Evolutionary conservation across 495 filamentous ascomycete species (phyloP).

Genomic region (Podospora anserina): DNA sequence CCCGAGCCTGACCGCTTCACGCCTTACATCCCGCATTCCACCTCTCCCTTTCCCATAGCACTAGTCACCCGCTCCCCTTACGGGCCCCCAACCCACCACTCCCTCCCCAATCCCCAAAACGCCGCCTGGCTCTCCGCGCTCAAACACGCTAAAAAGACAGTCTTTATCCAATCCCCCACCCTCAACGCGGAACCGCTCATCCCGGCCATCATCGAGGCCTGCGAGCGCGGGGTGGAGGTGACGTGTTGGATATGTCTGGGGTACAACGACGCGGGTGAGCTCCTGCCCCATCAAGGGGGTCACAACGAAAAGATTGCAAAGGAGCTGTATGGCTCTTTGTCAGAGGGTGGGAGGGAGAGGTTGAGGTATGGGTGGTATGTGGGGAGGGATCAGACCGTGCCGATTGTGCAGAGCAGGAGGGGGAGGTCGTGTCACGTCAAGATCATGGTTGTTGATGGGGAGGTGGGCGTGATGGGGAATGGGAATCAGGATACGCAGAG

Average conservation of each 20-base stretch:
- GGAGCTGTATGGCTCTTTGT: constrained; percentile 53
- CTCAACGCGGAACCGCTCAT: constrained; percentile 69
- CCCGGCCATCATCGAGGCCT: constrained; percentile 58
- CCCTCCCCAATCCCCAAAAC: constrained; percentile 65
- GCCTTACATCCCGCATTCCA: constrained; percentile 55
- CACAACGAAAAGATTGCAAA: constrained; percentile 69
- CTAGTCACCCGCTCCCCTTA: constrained; percentile 65
- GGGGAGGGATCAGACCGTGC: constrained; percentile 65
- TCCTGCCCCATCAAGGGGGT: constrained; percentile 71
- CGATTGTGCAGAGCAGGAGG: constrained; percentile 61
- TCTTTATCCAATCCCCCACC: constrained; percentile 75
- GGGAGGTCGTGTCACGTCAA: constrained; percentile 70
- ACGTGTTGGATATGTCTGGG: constrained; percentile 69
- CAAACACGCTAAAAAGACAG: constrained; percentile 54
- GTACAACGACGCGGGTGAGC: constrained; percentile 74
- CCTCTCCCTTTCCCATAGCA: constrained; percentile 65
- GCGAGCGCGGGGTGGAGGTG: constrained; percentile 62
- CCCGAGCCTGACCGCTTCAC: constrained; percentile 52
- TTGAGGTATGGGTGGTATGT: constrained; percentile 66
- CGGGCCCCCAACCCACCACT: constrained; percentile 57
- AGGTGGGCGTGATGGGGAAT: constrained; percentile 66
- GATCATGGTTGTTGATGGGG: constrained; percentile 67
- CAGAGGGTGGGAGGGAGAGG: constrained; percentile 41
- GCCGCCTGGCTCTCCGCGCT: constrained; percentile 66
- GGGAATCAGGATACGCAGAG: constrained; percentile 82